phyloP scores from a whole-genome alignment of 352 stramenopile species.

The Aphanomyces euteiches region DNA sequence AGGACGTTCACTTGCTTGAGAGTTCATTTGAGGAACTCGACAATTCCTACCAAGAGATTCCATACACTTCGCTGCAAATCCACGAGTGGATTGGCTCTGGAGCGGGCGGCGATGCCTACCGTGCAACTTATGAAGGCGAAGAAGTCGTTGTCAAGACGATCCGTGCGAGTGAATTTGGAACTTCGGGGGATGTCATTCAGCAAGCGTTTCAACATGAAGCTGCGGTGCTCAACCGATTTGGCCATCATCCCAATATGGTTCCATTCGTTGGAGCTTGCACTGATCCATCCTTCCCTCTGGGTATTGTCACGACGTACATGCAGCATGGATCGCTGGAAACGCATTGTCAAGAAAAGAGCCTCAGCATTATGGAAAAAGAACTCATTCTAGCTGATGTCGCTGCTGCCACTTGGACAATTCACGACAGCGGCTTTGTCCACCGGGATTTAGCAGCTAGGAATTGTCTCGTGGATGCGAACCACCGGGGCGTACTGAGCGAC shows the following conservation, averaged over 20 bases:
- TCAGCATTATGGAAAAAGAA: conserved; percentile 22
- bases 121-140: conserved; percentile 49
- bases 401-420: conserved; percentile 43
- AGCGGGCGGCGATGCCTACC: conserved; percentile 75
- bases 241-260: conserved; percentile 70
- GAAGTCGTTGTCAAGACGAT: conserved; percentile 71
- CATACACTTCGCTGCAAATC: conserved; percentile 56
- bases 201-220: conserved; percentile 79
- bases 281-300: conserved; percentile 58
- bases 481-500: conserved; percentile 65
- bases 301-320: conserved; percentile 68
- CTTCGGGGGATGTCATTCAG: conserved; percentile 47
- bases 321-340: conserved; percentile 67
- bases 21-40: conserved; percentile 57
- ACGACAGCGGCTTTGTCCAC: conserved; percentile 59
- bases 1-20: conserved; percentile 44
- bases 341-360: conserved; percentile 40
- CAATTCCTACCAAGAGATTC: conserved; percentile 71
- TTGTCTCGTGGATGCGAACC: conserved; percentile 60
- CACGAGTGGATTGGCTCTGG: conserved; percentile 69
- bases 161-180: conserved; percentile 46
- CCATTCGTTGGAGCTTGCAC: conserved; percentile 75
- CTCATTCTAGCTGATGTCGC: conserved; percentile 18
- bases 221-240: conserved; percentile 74
- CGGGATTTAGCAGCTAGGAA: conserved; percentile 70